Evolutionary conservation across 805 yeast species (phyloP), one percentile per base, ranked within the genome.

Genomic region (Phaffomyces antillensis): DNA sequence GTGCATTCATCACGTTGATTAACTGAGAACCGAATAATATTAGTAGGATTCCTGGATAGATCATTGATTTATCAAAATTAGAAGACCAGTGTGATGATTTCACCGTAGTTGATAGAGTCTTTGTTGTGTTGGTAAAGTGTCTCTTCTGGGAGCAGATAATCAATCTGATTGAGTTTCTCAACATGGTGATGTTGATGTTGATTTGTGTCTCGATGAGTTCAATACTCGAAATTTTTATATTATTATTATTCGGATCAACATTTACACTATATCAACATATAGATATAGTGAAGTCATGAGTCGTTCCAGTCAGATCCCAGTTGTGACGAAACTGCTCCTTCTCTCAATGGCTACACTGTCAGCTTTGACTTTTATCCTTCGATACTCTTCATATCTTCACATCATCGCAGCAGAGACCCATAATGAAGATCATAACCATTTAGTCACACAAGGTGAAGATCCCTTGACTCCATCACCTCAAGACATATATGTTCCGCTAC

Each of bases 11-110:
- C 18, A 75, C 67, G 53, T 72, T 69, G 49, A 72, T 67, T 9
- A 76, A 61, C 52, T 73, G 68, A 1, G 78, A 70, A 1, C 77
- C 71, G 36, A 73, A 69, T 12, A 73, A 52, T 7, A 76, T 64
- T 3, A 73, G 59, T 23, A 73, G 65, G 11, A 72, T 40, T 7
- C 68, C 57, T 15, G 76, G 68, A 36, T 71, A 66, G 13, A 65
- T 45, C 53, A 66, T 55, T 2, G 68, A 50, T 38, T 51, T 61
- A 46, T 67, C 72, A 45, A 63, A 60, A 12, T 57, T 58, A 10
- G 42, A 36, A 5, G 49, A 24, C 45, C 53, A 45, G 33, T 41
- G 40, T 5, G 23, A 5, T 20, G 23, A 20, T 20, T 20, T 20
- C 3, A 20, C 23, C 23, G 23, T 20, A 5, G 23, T 20, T 20